Conservation (phyloP, 2,329 filamentous ascomycete genomes). For the Cladorrhinum sp. region DNA sequence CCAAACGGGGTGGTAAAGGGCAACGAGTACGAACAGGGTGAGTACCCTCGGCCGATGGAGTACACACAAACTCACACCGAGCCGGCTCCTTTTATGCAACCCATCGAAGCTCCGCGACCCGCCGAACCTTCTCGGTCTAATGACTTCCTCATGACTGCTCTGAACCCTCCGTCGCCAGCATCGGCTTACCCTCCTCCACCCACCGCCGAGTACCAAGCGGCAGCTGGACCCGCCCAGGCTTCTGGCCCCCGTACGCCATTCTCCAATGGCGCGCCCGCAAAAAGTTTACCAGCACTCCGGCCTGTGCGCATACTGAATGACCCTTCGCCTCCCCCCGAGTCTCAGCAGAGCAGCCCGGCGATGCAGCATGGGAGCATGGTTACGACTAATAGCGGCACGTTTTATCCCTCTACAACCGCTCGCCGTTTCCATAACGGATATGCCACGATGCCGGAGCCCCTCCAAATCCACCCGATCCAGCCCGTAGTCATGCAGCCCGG, state of each 20-base stretch:
- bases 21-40: conserved; percentile 7
- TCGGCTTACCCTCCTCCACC: conserved; percentile 13
- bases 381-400: conserved; percentile 35
- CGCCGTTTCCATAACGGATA: conserved; percentile 38
- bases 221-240: neutral
- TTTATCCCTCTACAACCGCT: conserved; percentile 34
- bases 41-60: conserved; percentile 10
- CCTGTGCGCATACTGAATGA: conserved; percentile 34
- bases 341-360: conserved; percentile 22
- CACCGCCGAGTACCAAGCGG: conserved; percentile 15
- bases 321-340: conserved; percentile 26
- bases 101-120: conserved; percentile 1
- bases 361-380: conserved; percentile 27
- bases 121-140: conserved; percentile 25
- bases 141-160: conserved; percentile 37
- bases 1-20: conserved; percentile 4
- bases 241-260: conserved; percentile 33
- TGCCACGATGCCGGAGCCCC: conserved; percentile 31
- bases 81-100: conserved; percentile 18
- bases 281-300: conserved; percentile 36
- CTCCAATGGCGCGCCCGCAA: conserved; percentile 29
- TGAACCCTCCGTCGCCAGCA: conserved; percentile 32
- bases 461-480: conserved; percentile 27
- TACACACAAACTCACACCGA: conserved; percentile 16
- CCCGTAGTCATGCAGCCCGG: conserved; percentile 22